Conservation (phyloP, 2,329 filamentous ascomycete genomes). For the Verticillium albo-atrum region DNA sequence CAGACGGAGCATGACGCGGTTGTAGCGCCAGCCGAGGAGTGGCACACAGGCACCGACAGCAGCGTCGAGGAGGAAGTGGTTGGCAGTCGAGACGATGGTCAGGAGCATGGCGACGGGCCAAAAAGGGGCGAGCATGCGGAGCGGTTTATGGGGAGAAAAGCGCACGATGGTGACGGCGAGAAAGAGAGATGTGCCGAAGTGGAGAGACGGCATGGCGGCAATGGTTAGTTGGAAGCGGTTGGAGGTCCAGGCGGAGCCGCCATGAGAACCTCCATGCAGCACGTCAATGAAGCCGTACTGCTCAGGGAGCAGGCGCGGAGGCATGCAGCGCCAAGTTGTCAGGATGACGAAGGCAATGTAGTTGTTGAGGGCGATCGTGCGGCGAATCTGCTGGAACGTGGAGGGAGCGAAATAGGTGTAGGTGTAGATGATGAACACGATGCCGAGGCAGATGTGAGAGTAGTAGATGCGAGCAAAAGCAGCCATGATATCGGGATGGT, state of each 20-base stretch:
- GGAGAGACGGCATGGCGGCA: slow-evolving; percentile 44
- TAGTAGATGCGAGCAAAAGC: slow-evolving; percentile 38
- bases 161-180: slow-evolving; percentile 26
- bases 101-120: slow-evolving; percentile 38
- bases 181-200: slow-evolving; percentile 37
- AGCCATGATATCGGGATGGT: slow-evolving; percentile 29
- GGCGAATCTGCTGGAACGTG: slow-evolving; percentile 35
- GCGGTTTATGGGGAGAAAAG: slow-evolving; percentile 33
- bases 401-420: slow-evolving; percentile 37
- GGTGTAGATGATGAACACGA: slow-evolving; percentile 41
- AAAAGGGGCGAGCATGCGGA: slow-evolving; percentile 30
- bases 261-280: slow-evolving; percentile 26
- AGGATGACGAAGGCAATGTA: slow-evolving; percentile 42
- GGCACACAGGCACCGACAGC: slow-evolving; percentile 27
- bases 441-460: slow-evolving; percentile 39
- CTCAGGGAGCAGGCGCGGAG: slow-evolving; percentile 40
- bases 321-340: slow-evolving; percentile 41
- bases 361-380: slow-evolving; percentile 43
- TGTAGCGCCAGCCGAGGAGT: slow-evolving; percentile 27
- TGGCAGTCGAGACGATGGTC: slow-evolving; percentile 34
- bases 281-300: slow-evolving; percentile 43
- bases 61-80: slow-evolving; percentile 33
- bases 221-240: slow-evolving; percentile 42
- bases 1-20: slow-evolving; percentile 18
- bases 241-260: slow-evolving; percentile 32